Percentiles rank a stretch among this genome's conserved stretches.
phyloP scores from a whole-genome alignment of 352 stramenopile species.

The Sclerospora graminicola region DNA sequence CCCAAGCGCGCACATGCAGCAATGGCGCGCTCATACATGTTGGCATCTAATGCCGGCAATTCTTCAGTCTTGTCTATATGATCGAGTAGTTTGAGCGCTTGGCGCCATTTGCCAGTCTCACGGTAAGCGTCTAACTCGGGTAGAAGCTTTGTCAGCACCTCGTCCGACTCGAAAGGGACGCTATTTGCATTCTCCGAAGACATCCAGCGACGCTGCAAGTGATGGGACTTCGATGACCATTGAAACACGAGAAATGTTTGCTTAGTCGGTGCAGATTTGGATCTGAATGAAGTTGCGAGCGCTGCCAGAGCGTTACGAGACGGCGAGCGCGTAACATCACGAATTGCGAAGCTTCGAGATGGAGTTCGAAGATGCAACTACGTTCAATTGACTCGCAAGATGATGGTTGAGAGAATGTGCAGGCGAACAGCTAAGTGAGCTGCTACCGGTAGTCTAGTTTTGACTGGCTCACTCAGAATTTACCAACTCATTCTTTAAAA shows the following conservation, averaged over 20 bases:
- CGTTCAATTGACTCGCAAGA: not conserved
- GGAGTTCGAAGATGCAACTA: not conserved
- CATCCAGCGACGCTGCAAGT: conserved; percentile 9
- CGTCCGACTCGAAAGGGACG: conserved; percentile 13
- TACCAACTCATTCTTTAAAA: no score
- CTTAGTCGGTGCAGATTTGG: conserved; percentile 10
- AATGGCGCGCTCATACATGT: conserved; percentile 78
- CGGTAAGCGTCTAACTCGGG: conserved; percentile 36
- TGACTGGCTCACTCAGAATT: conserved; percentile 16
- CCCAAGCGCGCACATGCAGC: conserved; percentile 67
- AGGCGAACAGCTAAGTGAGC: conserved; percentile 1
- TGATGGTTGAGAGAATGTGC: not conserved
- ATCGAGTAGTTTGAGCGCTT: conserved; percentile 67
- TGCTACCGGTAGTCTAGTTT: conserved; percentile 6
- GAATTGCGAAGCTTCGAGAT: not conserved
- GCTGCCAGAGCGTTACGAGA: conserved; percentile 29
- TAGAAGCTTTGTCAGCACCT: conserved; percentile 17
- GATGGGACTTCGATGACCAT: not conserved
- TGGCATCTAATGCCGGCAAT: conserved; percentile 41
- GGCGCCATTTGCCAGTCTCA: conserved; percentile 60
- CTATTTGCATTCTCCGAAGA: conserved; percentile 9
- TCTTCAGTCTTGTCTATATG: conserved; percentile 42
- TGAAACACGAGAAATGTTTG: conserved; percentile 5
- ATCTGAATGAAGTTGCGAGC: no score
- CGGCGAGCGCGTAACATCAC: conserved; percentile 27